A percentile compares a stretch with the other conserved stretches of the same genome.
phyloP scores from a whole-genome alignment of 169 alveolate species.

The Eimeria acervulina region DNA sequence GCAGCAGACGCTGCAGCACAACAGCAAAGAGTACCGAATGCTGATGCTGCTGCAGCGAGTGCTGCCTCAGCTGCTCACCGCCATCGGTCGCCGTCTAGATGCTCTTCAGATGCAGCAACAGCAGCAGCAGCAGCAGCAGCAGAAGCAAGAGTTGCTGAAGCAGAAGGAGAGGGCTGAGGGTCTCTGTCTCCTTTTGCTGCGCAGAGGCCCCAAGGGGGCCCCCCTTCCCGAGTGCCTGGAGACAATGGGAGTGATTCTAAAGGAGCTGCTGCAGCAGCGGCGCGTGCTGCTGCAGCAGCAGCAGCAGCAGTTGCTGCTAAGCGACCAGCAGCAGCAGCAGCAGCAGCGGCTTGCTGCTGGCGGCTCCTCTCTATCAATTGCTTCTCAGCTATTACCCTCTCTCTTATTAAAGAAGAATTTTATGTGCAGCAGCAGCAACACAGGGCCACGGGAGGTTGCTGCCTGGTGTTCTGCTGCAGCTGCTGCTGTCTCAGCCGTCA shows the following conservation, averaged over 20 bases:
- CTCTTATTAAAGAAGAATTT: neutral
- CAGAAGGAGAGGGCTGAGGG: slow-evolving; percentile 26
- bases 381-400: slow-evolving; percentile 7
- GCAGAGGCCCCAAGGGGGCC: neutral
- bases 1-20: slow-evolving; percentile 6
- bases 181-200: slow-evolving; percentile 18
- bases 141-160: slow-evolving; percentile 46
- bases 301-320: slow-evolving; percentile 29
- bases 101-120: slow-evolving; percentile 31
- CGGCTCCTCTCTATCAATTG: neutral
- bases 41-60: slow-evolving; percentile 60
- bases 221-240: neutral
- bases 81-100: slow-evolving; percentile 35
- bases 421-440: neutral
- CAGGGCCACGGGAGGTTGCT: slow-evolving; percentile 45
- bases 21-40: slow-evolving; percentile 7
- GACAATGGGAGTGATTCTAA: neutral
- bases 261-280: slow-evolving; percentile 43
- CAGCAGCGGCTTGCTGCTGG: neutral
- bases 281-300: slow-evolving; percentile 44
- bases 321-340: slow-evolving; percentile 45
- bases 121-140: slow-evolving; percentile 62
- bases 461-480: slow-evolving; percentile 25
- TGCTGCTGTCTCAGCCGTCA: slow-evolving; percentile 30
- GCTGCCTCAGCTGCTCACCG: slow-evolving; percentile 14